A percentile compares a stretch with the other conserved stretches of the same genome.
Conservation (phyloP, 225 moss, liverwort and hornwort species). For the Lunularia cruciata region DNA sequence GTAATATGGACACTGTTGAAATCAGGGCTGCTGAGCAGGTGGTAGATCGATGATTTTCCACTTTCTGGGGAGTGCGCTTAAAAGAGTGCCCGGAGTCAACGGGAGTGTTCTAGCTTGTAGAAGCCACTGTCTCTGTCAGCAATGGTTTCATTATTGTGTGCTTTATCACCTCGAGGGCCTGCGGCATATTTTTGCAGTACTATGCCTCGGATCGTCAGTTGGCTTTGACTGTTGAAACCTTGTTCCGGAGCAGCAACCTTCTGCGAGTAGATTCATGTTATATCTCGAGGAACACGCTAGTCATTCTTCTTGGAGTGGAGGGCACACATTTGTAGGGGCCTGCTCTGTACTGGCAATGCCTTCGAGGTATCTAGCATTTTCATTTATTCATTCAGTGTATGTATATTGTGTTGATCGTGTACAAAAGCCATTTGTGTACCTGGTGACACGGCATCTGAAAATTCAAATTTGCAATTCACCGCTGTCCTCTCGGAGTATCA, state of each 20-base stretch:
- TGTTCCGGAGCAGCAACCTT: neutral
- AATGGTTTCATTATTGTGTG: slow-evolving; percentile 3
- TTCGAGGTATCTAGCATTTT: slow-evolving; percentile 2
- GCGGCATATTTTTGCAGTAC: slow-evolving; percentile 7
- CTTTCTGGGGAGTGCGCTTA: neutral
- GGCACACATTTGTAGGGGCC: neutral
- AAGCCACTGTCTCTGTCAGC: neutral
- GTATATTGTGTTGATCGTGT: slow-evolving; percentile 35
- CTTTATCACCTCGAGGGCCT: neutral
- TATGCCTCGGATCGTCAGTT: slow-evolving; percentile 4
- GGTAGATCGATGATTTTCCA: neutral
- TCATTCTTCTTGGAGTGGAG: slow-evolving; percentile 11
- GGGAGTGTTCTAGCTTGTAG: neutral
- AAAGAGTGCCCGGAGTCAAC: neutral
- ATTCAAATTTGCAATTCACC: neutral
- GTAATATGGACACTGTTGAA: slow-evolving; percentile 33
- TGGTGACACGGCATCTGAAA: slow-evolving; percentile 14
- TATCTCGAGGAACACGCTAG: neutral
- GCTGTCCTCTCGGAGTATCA: no score
- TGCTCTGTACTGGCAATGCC: slow-evolving; percentile 19
- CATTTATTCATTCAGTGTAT: slow-evolving; percentile 24
- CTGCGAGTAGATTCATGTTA: neutral
- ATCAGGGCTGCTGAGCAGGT: slow-evolving; percentile 1
- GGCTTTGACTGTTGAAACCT: neutral
- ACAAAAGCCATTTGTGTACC: slow-evolving; percentile 21